A percentile compares a stretch with the other conserved stretches of the same genome.
Evolutionary conservation across 2,329 filamentous ascomycete species (phyloP).

Genomic region (Colletotrichum liaoningense): DNA sequence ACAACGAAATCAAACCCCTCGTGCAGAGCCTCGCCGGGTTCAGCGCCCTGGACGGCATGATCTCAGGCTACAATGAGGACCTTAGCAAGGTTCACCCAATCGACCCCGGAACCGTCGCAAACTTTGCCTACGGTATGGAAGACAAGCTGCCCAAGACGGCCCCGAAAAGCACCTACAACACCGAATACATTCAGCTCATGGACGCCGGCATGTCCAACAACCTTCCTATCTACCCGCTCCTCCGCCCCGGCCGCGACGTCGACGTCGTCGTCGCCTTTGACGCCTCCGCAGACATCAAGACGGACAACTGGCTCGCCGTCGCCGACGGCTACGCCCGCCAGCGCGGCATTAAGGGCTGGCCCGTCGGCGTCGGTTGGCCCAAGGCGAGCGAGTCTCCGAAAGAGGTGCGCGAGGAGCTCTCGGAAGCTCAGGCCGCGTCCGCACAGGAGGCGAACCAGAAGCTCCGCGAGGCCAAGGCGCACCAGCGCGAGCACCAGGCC

Average conservation of each 20-base stretch:
- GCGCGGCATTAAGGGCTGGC: constrained; percentile 93
- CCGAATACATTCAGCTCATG: constrained; percentile 85
- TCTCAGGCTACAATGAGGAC: constrained; percentile 81
- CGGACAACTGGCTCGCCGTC: constrained; percentile 96
- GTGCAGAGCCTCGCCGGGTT: constrained; percentile 82
- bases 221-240: constrained; percentile 91
- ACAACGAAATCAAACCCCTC: constrained; percentile 89
- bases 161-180: constrained; percentile 80
- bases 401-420: constrained; percentile 73
- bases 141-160: constrained; percentile 78
- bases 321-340: constrained; percentile 93
- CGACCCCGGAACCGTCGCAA: constrained; percentile 89
- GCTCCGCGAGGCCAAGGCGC: constrained; percentile 68
- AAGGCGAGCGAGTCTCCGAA: constrained; percentile 67
- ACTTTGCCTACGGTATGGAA: constrained; percentile 87
- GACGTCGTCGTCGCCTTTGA: constrained; percentile 95
- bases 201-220: constrained; percentile 99
- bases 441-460: constrained; percentile 71
- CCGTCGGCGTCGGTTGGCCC: constrained; percentile 94
- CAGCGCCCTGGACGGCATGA: constrained; percentile 80
- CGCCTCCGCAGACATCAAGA: constrained; percentile 90
- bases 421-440: constrained; percentile 72
- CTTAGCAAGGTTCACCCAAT: constrained; percentile 94
- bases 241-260: constrained; percentile 87
- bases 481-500: constrained; percentile 49